phyloP scores from a whole-genome alignment of 176 grass and related monocot genomes.

The Zoysia pacifica region DNA sequence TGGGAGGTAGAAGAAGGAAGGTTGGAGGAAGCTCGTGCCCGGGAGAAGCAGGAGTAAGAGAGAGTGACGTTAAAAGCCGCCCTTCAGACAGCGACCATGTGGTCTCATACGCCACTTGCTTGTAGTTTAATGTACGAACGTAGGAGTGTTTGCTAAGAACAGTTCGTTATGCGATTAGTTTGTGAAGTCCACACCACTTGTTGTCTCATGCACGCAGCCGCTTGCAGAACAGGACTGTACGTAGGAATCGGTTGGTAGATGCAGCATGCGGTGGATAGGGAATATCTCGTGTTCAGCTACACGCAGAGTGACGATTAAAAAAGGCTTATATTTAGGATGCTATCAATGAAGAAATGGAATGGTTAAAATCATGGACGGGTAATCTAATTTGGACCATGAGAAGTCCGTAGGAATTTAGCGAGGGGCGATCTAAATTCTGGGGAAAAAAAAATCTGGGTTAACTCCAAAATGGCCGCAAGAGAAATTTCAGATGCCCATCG shows the following conservation, averaged over 20 bases:
- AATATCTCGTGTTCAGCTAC: neutral
- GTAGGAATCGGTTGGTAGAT: neutral
- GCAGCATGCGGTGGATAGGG: neutral
- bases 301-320: neutral
- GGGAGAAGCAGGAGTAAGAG: neutral
- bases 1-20: constrained; percentile 43
- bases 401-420: neutral
- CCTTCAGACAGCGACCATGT: constrained; percentile 44
- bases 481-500: no score
- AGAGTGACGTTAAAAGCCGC: constrained; percentile 34
- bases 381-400: neutral
- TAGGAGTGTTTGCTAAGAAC: neutral
- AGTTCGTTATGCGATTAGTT: constrained; percentile 40
- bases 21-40: constrained; percentile 49
- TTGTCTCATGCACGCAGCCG: constrained; percentile 28
- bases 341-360: neutral
- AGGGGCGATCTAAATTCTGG: neutral
- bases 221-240: neutral
- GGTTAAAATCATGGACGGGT: neutral
- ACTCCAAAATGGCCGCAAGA: no score
- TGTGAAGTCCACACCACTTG: constrained; percentile 24
- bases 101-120: constrained; percentile 44
- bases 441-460: neutral
- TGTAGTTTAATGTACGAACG: neutral
- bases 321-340: neutral